phyloP scores from a whole-genome alignment of 2,329 filamentous ascomycete genomes.

The Cladosporium sphaerospermum region DNA sequence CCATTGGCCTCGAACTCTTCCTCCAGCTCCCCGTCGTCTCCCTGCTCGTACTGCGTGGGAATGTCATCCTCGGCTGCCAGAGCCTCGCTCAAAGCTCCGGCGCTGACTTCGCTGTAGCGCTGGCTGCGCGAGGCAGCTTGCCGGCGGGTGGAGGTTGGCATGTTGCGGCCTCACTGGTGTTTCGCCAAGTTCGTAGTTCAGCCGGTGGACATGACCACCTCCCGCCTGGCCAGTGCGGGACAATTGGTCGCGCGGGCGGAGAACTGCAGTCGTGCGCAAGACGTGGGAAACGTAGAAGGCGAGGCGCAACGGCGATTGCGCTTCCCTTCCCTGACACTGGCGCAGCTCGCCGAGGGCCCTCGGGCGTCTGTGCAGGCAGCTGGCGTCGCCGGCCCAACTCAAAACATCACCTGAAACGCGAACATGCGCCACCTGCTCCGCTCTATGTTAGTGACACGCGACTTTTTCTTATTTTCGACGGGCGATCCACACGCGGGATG shows the following conservation, averaged over 20 bases:
- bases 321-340: no score
- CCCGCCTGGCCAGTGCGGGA: not conserved
- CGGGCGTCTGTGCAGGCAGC: not conserved
- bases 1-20: constrained; percentile 4
- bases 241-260: not conserved
- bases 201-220: constrained; percentile 1
- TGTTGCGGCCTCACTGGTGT: not conserved
- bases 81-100: constrained; percentile 14
- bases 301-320: no score
- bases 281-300: not conserved
- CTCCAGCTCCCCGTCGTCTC: constrained; percentile 46
- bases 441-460: no score
- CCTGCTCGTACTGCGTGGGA: constrained; percentile 15
- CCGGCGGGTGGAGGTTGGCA: constrained; percentile 16
- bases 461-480: no score
- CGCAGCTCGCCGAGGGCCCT: no score
- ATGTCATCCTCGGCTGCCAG: constrained; percentile 10
- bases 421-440: no score
- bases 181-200: not conserved
- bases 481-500: no score
- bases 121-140: constrained; percentile 11
- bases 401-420: no score
- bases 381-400: no score
- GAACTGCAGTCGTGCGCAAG: not conserved
- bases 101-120: constrained; percentile 11